These are phyloP conservation scores for Cyphellophora europaea DNA, from an alignment of 2,329 filamentous ascomycete genomes.

Conservation along the genomic window DNA sequence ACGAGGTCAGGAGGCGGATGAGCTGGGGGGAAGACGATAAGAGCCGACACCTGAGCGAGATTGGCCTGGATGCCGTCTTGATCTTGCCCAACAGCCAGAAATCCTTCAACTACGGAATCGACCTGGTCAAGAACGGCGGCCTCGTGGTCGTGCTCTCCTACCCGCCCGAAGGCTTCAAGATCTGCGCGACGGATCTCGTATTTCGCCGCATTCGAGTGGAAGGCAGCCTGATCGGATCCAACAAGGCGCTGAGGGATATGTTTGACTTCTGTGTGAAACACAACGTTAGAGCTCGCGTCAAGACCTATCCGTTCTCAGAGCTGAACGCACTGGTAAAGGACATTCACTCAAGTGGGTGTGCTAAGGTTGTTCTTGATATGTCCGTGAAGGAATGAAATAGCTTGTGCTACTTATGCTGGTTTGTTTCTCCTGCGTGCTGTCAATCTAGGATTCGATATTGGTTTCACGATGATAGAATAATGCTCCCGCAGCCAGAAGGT, in stretches of 20 bases:
- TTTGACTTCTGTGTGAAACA: slow-evolving; percentile 44
- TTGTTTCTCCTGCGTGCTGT: no score
- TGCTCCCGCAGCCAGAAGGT: no score
- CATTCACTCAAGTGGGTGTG: slow-evolving; percentile 10
- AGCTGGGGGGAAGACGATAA: slow-evolving; percentile 27
- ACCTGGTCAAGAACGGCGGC: slow-evolving; percentile 21
- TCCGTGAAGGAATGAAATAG: no score
- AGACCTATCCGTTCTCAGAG: slow-evolving; percentile 8
- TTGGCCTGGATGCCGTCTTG: slow-evolving; percentile 37
- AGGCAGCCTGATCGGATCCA: slow-evolving; percentile 33
- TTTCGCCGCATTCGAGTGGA: slow-evolving; percentile 32
- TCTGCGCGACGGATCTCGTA: slow-evolving; percentile 15
- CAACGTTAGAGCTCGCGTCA: slow-evolving; percentile 8
- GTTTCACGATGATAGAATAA: no score
- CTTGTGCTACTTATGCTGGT: no score
- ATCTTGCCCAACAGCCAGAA: slow-evolving; percentile 29
- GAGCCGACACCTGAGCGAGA: slow-evolving; percentile 20
- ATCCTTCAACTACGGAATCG: slow-evolving; percentile 26
- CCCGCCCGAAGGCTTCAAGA: slow-evolving; percentile 9
- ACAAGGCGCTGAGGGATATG: slow-evolving; percentile 55
- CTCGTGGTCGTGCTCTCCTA: slow-evolving; percentile 25
- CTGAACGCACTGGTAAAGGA: slow-evolving; percentile 17
- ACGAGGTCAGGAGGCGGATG: slow-evolving; percentile 21
- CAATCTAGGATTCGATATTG: no score
- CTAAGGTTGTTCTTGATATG: slow-evolving; percentile 10